Evolutionary conservation across 306 rosid genomes (phyloP), one percentile per base, ranked within the genome.

Genomic region (Rosa rugosa): DNA sequence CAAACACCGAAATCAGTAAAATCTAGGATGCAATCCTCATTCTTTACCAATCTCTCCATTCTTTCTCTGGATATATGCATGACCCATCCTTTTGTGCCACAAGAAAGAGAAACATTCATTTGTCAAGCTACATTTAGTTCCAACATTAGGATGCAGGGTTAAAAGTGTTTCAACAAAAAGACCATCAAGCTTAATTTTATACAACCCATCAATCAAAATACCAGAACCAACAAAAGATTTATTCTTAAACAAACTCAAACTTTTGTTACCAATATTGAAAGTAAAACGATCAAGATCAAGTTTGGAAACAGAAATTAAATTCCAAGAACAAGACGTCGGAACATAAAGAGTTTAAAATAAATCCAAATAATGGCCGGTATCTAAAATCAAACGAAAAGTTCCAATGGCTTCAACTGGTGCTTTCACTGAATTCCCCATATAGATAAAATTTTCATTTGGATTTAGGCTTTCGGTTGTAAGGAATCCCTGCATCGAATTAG

Each of bases 261-360:
- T 14, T 53, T 53, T 20, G 3, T 70, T 70, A 4, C 2, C 20
- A 70, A 70, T 18, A 42, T 70, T 70, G 6, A 45, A 70, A 18
- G 2, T 11, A 34, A 42, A 70, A n/a, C 40, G 36, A 51, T 53
- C 18, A 73, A 31, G 36, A 31, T 53, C 41, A 73, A 17, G 53
- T 18, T 3, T 49, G 54, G 17, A 11, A 11, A 73, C 40, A 20
- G 17, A 53, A 73, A 71, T 36, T 5, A 71, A 71, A 71, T 71
- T 71, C 4, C 8, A 20, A 27, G 49, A 73, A 47, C 47, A 11
- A 20, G n/a, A n/a, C n/a, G 9, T 45, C 65, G 49, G 49, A 5
- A 25, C 63, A 76, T 76, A 49, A 64, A 64, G 36, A 20, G 72
- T 76, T 16, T 76, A 5, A 31, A 64, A 63, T 0, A 76, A 25